Evolutionary conservation across 495 filamentous ascomycete species (phyloP), one percentile per base, ranked within the genome.

Genomic region (Aspergillus haitiensis): DNA sequence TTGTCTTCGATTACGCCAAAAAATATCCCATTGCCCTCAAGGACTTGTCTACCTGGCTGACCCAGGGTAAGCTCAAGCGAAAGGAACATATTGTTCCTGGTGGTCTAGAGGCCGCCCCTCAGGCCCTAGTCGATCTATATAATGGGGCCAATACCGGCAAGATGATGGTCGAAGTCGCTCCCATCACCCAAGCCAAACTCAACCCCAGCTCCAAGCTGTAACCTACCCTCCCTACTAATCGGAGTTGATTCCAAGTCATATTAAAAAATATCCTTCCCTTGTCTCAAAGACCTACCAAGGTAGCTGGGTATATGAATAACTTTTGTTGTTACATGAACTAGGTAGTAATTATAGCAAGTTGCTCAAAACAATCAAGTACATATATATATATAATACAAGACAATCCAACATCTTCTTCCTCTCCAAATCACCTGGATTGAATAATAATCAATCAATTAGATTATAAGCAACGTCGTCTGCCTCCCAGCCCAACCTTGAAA

Each of bases 51-150:
- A 65, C 74, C 35, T 82, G 79, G 81, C 56, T 85, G 55, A 57
- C 70, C 7, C 73, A 83, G 66, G 82, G 82, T n/a, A 82, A 80
- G 62, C 67, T 85, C 57, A 76, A 81, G 72, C 73, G 80, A 39
- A 83, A 82, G 65, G 81, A 84, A 55, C 78, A 81, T 39, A 79
- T 85, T 51, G 68, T 84, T 13, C 70, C 71, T 16, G 82, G 81
- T 9, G 80, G 81, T 5, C 60, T 85, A n/a, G 72, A 72, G 59
- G 68, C 75, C 8, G 75, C 80, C n/a, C 78, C 78, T 15, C 66
- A 81, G 64, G 78, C 70, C 10, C 66, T 83, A 51, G 68, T 81
- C 18, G 72, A 78, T 58, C 65, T 85, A 46, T 85, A 79, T 62
- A 67, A 72, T 15, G 82, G 82, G 48, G 73, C 62, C 11, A 80